Evolutionary conservation across 2,329 filamentous ascomycete genomes (phyloP), one percentile per base, ranked within the genome.

Genomic region (Aspergillus eucalypticola): DNA sequence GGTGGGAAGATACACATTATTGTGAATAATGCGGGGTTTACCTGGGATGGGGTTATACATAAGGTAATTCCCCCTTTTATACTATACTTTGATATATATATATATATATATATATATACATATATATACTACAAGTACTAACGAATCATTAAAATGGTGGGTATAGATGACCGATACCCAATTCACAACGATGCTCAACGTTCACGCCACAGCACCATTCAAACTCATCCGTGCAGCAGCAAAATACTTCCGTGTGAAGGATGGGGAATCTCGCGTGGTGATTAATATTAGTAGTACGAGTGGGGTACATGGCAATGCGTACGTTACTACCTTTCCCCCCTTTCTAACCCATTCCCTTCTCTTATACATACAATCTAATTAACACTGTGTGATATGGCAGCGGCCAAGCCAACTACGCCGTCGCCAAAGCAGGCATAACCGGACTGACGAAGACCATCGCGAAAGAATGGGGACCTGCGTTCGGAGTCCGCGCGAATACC

Each of bases 1-100:
- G 81, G 84, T 65, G 92, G 91, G 71, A 96, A 96, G 82, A 92
- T 96, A 64, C 90, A 96, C 76, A 90, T 95, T 73, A 89, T 96
- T 59, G 90, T 96, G 61, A 96, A 96, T 78, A 96, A 96, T 74
- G 92, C 92, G 0, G 92, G 91, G 44, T 96, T 91, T 78, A 96
- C 92, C 0, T 96, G 92, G 91, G 92, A 96, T 75, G 92, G 89
- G 6, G 91, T 96, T 41, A 92, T 96, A 66, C 91, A 96, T 82
- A 96, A 95, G 79, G 83, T 84, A n/a, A n/a, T n/a, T n/a, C n/a
- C n/a, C n/a, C n/a, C n/a, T n/a, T n/a, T n/a, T n/a, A n/a, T n/a
- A n/a, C n/a, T n/a, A n/a, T n/a, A n/a, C n/a, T n/a, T n/a, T n/a
- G n/a, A n/a, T n/a, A n/a, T n/a, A n/a, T n/a, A n/a, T n/a, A n/a